phyloP scores from a whole-genome alignment of 768 basidiomycete species.

The Chalciporus piperatus region DNA sequence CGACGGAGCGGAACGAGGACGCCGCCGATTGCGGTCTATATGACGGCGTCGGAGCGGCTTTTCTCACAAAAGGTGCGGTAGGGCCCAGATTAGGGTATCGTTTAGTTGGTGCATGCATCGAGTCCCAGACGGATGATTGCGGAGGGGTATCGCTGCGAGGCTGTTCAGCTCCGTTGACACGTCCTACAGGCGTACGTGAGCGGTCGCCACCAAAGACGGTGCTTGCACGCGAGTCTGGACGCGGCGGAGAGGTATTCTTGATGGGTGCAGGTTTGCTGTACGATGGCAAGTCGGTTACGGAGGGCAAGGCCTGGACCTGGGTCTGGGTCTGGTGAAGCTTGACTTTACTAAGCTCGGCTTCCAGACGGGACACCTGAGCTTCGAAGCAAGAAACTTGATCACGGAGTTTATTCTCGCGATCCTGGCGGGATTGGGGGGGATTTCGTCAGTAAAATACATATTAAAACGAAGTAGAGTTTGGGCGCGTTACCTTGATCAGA shows the following conservation, averaged over 20 bases:
- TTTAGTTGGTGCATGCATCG: constrained; percentile 57
- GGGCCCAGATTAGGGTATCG: constrained; percentile 19
- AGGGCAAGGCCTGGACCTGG: constrained; percentile 18
- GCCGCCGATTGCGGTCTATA: constrained; percentile 40
- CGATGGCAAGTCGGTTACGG: constrained; percentile 35
- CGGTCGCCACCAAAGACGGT: constrained; percentile 53
- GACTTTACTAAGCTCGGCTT: constrained; percentile 56
- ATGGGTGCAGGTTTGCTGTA: constrained; percentile 34
- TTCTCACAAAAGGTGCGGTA: constrained; percentile 11
- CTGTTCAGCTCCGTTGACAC: constrained; percentile 26
- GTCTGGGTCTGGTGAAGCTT: constrained; percentile 28
- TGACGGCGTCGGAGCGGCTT: constrained; percentile 22
- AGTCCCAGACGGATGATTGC: constrained; percentile 66
- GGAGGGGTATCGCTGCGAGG: constrained; percentile 49
- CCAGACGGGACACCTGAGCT: constrained; percentile 52
- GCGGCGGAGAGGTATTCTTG: constrained; percentile 44
- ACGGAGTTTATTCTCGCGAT: constrained; percentile 65
- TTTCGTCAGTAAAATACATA: no score
- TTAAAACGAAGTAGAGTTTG: background rate
- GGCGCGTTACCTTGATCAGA: constrained; percentile 55
- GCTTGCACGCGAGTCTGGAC: constrained; percentile 77
- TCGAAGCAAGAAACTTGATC: constrained; percentile 67
- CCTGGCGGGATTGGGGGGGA: constrained; percentile 38
- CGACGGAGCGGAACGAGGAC: constrained; percentile 44
- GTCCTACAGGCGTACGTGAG: constrained; percentile 49